Evolutionary conservation across 2,329 filamentous ascomycete genomes (phyloP), one percentile per base, ranked within the genome.

Genomic region (Anisogramma anomala): DNA sequence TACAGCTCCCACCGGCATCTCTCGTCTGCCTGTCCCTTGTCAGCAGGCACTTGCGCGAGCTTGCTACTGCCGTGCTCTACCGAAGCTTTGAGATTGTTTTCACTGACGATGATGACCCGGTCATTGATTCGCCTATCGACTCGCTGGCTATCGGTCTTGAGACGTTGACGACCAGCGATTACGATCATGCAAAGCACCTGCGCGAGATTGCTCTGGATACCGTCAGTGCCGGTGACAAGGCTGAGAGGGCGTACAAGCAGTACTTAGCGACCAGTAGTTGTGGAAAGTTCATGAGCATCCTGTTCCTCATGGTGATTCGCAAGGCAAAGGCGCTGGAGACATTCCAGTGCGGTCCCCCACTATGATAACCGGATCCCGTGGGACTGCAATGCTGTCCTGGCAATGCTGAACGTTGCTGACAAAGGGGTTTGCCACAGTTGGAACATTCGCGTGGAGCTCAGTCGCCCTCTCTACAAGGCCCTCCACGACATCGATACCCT

Each of bases 381-480:
- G 28, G 14, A n/a, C 20, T 37, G 25, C 22, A 9, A 23, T 6
- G 22, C 22, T 23, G 22, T 23, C 9, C 22, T 23, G 22, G 22
- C 22, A 23, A 9, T 23, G 9, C 5, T 23, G 22, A 23, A 5
- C 5, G 9, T 23, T 6, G 18, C 31, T 42, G 31, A 46, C 43
- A 11, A 43, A 23, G 30, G 22, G 25, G 22, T 23, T 39, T 33
- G 15, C 35, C 2, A 18, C 39, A 77, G 71, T 48, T 81, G 77
- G 77, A 77, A 80, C 53, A 72, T 79, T 40, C 68, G 74, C 6
- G 69, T 81, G 41, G 76, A 80, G 54, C 63, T 81, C 8, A 76
- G 69, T 52, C 63, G 72, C 5, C 67, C 66, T 1, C 67, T 80
- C 4, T 79, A 75, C 57, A 64, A 64, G 42, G 65, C 67, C 25